These are phyloP conservation scores for Xylaria sp. DNA, from an alignment of 2,329 filamentous ascomycete species.

Conservation along the genomic window DNA sequence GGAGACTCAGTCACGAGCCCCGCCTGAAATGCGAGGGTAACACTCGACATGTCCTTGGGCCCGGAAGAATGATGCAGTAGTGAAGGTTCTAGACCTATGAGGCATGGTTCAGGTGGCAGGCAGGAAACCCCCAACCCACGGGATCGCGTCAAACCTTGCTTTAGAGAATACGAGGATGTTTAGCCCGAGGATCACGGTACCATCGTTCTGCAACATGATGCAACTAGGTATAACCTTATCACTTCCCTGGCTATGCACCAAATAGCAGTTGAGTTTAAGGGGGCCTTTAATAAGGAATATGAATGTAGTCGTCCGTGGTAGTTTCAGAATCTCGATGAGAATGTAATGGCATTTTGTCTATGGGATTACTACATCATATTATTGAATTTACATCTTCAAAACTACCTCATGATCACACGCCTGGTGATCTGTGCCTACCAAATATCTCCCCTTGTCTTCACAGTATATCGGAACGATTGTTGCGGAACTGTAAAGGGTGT, in stretches of 20 bases:
- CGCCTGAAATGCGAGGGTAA: conserved; percentile 24
- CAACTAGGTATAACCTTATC: conserved; percentile 14
- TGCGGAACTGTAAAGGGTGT: not conserved
- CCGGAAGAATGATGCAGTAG: not conserved
- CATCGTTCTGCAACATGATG: conserved; percentile 6
- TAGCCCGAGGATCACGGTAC: conserved; percentile 2
- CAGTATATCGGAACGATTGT: not conserved
- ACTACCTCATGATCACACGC: not conserved
- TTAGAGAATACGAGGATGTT: not conserved
- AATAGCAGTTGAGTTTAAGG: not conserved
- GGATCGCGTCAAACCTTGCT: conserved; percentile 24
- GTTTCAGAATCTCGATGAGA: not conserved
- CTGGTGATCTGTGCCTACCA: conserved; percentile 3
- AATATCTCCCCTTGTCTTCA: not conserved
- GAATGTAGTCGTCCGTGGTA: not conserved
- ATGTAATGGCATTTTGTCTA: not conserved
- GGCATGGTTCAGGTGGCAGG: not conserved
- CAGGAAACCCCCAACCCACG: conserved; percentile 37
- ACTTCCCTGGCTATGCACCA: not conserved
- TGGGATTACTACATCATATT: not conserved
- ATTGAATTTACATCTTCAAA: not conserved
- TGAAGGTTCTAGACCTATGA: not conserved
- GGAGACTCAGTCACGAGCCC: conserved; percentile 34
- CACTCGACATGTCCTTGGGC: not conserved
- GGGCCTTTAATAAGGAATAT: not conserved